Base-by-base conservation (phyloP, 2,329 filamentous ascomycete genomes). In the Colletotrichum euphorbiae region DNA sequence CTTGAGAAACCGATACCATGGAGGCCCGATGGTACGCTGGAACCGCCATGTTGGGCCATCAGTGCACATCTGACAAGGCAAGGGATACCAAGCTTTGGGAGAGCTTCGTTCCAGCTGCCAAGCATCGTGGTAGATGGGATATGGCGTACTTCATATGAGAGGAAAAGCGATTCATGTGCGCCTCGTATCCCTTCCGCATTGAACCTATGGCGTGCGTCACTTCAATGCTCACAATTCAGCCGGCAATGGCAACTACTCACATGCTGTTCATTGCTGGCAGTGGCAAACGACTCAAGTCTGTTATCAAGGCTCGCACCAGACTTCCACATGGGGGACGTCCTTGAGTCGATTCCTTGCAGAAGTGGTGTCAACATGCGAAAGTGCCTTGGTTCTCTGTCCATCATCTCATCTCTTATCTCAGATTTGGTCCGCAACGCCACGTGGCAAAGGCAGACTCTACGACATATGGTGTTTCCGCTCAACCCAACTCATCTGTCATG, bases 361-460 rank as follows among this genome's bases (percentile, higher is more conserved):
- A 12, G 24, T 15, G 11, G 2, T 24, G 1, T 3, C 31, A 21
- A 42, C 62, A 66, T 66, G 57, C 55, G 62, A 62, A 62, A 12
- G 31, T 15, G 8, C 48, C 28, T 6, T n/a, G 8, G 17, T n/a
- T n/a, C 31, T n/a, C 24, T n/a, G 21, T 21, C 19, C 31, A 54
- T 28, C 62, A 28, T 66, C 62, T 36, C 48, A 66, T 66, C n/a
- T 62, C 48, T 17, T 17, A 0, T 2, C 33, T n/a, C 42, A 55
- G 38, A 57, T 57, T 57, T 54, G 21, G 28, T 57, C 62, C 31
- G 46, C 50, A 4, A 13, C 40, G 33, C 31, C 57, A 62, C 62
- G 62, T 66, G 62, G 48, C n/a, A 2, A 24, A 17, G 11, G 48
- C 33, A 40, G 28, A 19, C n/a, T 40, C 48, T 45, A 45, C 42